Evolutionary conservation across 2,329 filamentous ascomycete genomes (phyloP), one percentile per base, ranked within the genome.

Genomic region (Fusarium sp.): DNA sequence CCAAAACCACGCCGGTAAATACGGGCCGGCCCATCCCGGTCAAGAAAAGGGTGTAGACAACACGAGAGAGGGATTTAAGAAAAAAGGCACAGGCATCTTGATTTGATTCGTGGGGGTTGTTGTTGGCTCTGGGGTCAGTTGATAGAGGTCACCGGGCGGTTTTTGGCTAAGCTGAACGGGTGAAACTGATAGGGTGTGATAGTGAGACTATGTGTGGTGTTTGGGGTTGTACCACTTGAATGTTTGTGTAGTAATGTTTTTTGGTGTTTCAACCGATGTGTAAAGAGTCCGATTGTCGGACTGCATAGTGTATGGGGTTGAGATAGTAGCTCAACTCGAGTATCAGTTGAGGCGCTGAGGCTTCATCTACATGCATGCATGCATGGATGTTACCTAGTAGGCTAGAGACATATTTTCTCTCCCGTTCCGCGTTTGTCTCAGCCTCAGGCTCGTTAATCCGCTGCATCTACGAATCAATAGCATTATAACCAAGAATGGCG

Each of bases 11-110:
- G 42, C 60, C 47, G 42, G 60, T 46, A 52, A 60, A 65, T 37
- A 74, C 72, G 72, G 72, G 19, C 72, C 72, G 72, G 53, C 63
- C 72, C 72, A 74, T 72, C 68, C 72, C 72, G 72, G 40, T 25
- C 68, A 65, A 60, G 35, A 66, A 60, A 62, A 54, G 46, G 59
- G 64, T 56, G 44, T 43, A 28, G 47, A 40, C 30, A 15, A 11
- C 19, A 43, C 33, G 46, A 60, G 25, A 52, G 64, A 69, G 56
- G 63, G 30, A 42, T 61, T 67, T 56, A 44, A 4, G 28, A 23
- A 61, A 53, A 53, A 72, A 50, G 32, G 19, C 38, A 64, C 50
- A 61, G 25, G 28, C 38, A 54, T 59, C 28, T 38, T 30, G 46
- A 43, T 71, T 47, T 72, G 60, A 74, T 74, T 74, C 71, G 71